Percentiles rank a stretch among this genome's conserved stretches.
phyloP scores from a whole-genome alignment of 2,329 filamentous ascomycete species.

The Cercospora canescens region DNA sequence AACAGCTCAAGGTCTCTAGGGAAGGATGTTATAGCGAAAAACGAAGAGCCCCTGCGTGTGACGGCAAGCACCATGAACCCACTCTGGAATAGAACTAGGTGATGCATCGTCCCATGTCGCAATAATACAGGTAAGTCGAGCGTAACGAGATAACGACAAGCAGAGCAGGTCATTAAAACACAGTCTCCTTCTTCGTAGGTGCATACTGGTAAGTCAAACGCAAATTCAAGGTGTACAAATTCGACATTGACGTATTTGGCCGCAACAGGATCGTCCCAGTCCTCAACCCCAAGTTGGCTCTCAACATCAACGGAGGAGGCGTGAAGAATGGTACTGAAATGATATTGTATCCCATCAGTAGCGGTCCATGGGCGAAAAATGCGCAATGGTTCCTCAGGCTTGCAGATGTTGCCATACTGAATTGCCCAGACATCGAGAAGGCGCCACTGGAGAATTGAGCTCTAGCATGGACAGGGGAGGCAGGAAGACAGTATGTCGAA shows the following conservation, averaged over 20 bases:
- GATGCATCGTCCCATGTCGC: not conserved
- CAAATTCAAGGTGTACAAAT: too few relatives aligned
- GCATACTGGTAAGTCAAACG: not conserved
- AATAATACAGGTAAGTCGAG: not conserved
- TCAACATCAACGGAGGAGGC: not conserved
- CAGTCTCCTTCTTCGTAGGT: not conserved
- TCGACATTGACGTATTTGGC: not conserved
- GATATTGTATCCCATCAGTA: not conserved
- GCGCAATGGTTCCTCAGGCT: not conserved
- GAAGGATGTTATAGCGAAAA: not conserved
- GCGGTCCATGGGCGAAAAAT: not conserved
- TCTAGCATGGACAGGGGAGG: not conserved
- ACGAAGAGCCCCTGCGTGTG: too few relatives aligned
- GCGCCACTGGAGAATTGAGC: not conserved
- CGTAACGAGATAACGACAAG: not conserved
- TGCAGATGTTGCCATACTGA: not conserved
- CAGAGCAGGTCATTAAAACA: not conserved
- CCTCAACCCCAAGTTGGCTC: not conserved
- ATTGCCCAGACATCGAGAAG: not conserved
- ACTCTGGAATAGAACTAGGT: not conserved
- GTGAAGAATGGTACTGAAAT: not conserved
- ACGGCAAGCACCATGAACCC: not conserved
- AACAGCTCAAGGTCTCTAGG: not conserved
- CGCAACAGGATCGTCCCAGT: not conserved
- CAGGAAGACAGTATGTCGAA: not conserved